Evolutionary conservation across 2,329 filamentous ascomycete genomes (phyloP).

Genomic region (Rutstroemia sydowiana): DNA sequence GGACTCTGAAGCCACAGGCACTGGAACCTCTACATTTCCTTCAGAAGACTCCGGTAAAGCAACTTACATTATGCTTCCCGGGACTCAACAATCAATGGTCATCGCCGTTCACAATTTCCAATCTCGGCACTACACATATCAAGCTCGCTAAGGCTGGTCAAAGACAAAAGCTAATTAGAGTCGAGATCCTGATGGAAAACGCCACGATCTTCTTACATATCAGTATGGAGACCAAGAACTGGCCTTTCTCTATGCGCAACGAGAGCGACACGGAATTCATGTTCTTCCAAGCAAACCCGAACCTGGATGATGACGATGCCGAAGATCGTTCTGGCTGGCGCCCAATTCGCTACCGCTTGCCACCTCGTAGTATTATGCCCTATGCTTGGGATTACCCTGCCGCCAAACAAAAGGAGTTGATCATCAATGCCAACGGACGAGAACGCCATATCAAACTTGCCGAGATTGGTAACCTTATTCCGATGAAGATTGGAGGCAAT

Average conservation of each 20-base stretch:
- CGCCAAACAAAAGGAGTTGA: conserved; percentile 89
- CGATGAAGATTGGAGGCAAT: conserved; percentile 69
- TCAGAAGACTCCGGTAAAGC: conserved; percentile 74
- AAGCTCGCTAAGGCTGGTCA: conserved; percentile 89
- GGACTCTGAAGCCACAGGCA: conserved; percentile 69
- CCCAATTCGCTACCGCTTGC: conserved; percentile 84
- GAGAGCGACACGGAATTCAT: conserved; percentile 95
- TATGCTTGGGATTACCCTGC: conserved; percentile 99
- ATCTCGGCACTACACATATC: conserved; percentile 84
- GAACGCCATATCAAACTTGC: conserved; percentile 90
- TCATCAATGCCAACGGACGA: conserved; percentile 70
- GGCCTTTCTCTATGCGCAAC: conserved; percentile 98
- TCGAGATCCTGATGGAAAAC: conserved; percentile 86
- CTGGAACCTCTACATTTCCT: conserved; percentile 85
- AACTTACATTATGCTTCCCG: conserved; percentile 86
- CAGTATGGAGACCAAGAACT: conserved; percentile 84
- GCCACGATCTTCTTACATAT: conserved; percentile 91
- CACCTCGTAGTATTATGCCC: conserved; percentile 95
- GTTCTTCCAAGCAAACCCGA: conserved; percentile 92
- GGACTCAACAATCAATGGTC: conserved; percentile 97
- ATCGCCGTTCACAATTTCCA: conserved; percentile 93
- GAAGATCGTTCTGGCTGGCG: conserved; percentile 85
- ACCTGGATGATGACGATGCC: conserved; percentile 80
- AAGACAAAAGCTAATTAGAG: conserved; percentile 76
- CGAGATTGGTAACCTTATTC: conserved; percentile 92